Evolutionary conservation across 495 filamentous ascomycete species (phyloP), one percentile per base, ranked within the genome.

Genomic region (Penicillium pancosmium): DNA sequence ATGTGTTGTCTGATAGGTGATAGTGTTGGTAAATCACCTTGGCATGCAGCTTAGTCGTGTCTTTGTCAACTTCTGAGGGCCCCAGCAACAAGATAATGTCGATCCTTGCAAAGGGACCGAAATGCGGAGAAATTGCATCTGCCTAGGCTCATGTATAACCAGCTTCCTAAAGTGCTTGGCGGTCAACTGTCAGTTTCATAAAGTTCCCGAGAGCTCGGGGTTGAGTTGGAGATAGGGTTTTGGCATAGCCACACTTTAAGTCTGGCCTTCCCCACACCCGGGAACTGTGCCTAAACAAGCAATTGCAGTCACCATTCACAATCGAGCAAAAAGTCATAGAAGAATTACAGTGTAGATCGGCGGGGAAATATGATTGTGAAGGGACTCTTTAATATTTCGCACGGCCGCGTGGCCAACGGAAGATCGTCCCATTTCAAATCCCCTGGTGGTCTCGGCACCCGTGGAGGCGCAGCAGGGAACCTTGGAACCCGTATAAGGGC

Each of bases 401-500:
- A 12, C 11, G 18, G 19, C 46, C 8, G 46, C 46, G 46, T 48
- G 46, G 19, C 46, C 46, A 19, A 19, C 21, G 23, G 46, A 18
- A 48, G 46, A 23, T 48, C 46, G 46, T 48, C 46, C 1, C 5
- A 11, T 25, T 48, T 48, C 10, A 12, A 48, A 48, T 6, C 23
- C 11, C 4, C 46, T 48, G 15, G 21, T n/a, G 21, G 18, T 11
- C 18, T 48, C 46, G 35, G 50, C 47, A 33, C 10, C 11, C 21
- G 48, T 61, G 43, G 50, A 52, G 60, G 60, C 60, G 60, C 38
- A 62, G 60, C 54, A 43, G 10, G 25, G 16, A 55, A 19, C 18
- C 43, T n/a, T 21, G 43, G n/a, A 18, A 13, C 46, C 11, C 41
- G 41, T 44, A 44, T 44, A 19, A 16, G 12, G 21, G 18, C 5